Conservation (phyloP, 129 eudicot species). For the Helianthus tuberosus region DNA sequence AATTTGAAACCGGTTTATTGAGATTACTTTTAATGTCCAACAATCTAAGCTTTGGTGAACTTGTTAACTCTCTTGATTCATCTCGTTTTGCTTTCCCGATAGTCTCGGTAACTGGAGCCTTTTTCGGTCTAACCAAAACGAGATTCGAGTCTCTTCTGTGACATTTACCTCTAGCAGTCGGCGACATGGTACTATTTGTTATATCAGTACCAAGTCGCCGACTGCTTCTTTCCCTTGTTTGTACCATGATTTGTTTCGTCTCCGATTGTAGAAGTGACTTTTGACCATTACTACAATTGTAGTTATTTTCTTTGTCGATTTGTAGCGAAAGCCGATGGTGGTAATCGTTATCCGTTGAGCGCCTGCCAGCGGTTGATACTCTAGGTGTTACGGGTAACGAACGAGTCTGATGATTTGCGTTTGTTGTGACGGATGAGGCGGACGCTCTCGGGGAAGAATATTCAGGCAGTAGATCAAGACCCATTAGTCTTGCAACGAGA, state of each 20-base stretch:
- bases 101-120: constrained; percentile 6
- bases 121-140: constrained; percentile 51
- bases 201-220: constrained; percentile 71
- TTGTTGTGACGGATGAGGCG: constrained; percentile 32
- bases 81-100: constrained; percentile 21
- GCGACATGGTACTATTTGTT: constrained; percentile 51
- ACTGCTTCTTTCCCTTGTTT: constrained; percentile 46
- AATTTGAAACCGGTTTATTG: constrained; percentile 29
- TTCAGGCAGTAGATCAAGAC: constrained; percentile 89
- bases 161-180: constrained; percentile 26
- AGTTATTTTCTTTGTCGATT: constrained; percentile 55
- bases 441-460: constrained; percentile 51
- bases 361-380: constrained; percentile 46
- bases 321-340: constrained; percentile 78
- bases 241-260: too few relatives aligned
- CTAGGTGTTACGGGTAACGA: constrained; percentile 79
- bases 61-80: constrained; percentile 22
- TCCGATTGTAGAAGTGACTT: too few relatives aligned
- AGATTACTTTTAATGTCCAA: constrained; percentile 38
- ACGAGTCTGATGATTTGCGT: constrained; percentile 29
- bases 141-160: constrained; percentile 54
- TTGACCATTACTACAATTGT: not conserved
- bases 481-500: constrained; percentile 89
- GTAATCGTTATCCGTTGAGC: constrained; percentile 55
- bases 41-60: constrained; percentile 46